Evolutionary conservation across 163 green algal species (phyloP).

Genomic region (Trebouxia gelatinosa): DNA sequence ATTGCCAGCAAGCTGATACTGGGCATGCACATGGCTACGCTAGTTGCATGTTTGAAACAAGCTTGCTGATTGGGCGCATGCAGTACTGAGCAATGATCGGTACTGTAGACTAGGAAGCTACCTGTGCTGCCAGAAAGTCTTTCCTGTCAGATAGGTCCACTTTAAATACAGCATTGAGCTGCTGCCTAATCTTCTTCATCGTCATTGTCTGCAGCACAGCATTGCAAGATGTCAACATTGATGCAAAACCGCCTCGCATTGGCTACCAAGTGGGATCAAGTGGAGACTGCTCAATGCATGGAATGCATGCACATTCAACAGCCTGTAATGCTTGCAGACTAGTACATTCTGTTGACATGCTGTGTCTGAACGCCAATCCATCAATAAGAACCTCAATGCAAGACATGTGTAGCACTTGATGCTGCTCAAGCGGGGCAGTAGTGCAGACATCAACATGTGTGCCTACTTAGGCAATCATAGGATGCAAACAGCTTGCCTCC

Average conservation of each 20-base stretch:
- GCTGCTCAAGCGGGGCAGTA: not conserved
- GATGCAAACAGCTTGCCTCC: slow-evolving; percentile 27
- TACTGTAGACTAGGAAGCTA: not conserved
- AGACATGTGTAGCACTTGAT: too few species aligned
- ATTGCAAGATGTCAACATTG: not conserved
- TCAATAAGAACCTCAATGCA: not conserved
- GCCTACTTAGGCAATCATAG: not conserved
- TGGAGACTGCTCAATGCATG: too few species aligned
- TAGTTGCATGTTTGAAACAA: not conserved
- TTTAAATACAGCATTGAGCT: slow-evolving; percentile 50
- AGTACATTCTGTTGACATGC: not conserved
- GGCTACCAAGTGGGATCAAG: too few species aligned
- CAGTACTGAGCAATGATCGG: not conserved
- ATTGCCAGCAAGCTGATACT: not conserved
- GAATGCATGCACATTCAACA: too few species aligned
- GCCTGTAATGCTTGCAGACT: not conserved
- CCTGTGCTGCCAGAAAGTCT: slow-evolving; percentile 46
- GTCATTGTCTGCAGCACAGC: slow-evolving; percentile 41
- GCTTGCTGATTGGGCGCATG: not conserved
- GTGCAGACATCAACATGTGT: not conserved
- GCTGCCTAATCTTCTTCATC: slow-evolving; percentile 62
- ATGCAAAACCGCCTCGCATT: too few species aligned
- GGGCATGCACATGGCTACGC: not conserved
- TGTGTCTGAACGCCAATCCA: not conserved
- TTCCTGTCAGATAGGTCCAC: slow-evolving; percentile 50